Evolutionary conservation across 164 flowering plant genomes (phyloP).

Genomic region (Pachysandra terminalis): DNA sequence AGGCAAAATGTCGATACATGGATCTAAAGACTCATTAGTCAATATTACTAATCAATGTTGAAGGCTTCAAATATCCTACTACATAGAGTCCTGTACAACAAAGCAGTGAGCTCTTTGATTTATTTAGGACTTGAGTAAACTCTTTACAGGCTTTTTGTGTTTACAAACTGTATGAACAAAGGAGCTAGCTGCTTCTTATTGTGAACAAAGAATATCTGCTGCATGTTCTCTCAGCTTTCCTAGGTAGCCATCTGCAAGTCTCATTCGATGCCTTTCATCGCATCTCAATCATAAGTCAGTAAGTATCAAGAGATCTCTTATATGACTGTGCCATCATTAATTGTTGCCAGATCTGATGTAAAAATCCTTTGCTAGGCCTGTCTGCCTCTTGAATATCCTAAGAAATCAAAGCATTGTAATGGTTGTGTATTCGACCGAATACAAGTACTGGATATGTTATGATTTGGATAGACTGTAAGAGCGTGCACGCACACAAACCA

Average conservation of each 20-base stretch:
- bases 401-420: conserved; percentile 9
- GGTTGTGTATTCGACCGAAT: background rate
- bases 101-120: conserved; percentile 4
- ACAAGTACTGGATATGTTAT: too few relatives aligned
- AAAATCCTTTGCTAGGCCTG: conserved; percentile 71
- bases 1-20: too few relatives aligned
- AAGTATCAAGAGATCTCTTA: too few relatives aligned
- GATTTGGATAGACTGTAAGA: too few relatives aligned
- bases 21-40: background rate
- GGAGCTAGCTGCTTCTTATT: background rate
- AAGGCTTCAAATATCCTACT: background rate
- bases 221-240: conserved; percentile 1
- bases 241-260: background rate
- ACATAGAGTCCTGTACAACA: background rate
- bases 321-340: conserved; percentile 64
- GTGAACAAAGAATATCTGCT: background rate
- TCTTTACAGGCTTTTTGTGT: background rate
- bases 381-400: conserved; percentile 90
- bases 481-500: too few relatives aligned
- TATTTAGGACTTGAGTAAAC: conserved; percentile 1
- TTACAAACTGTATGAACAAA: background rate
- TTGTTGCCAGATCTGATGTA: conserved; percentile 87
- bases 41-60: too few relatives aligned
- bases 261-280: background rate
- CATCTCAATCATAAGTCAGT: too few relatives aligned